phyloP scores from a whole-genome alignment of 2,329 filamentous ascomycete genomes.

The Pseudogymnoascus sp. region DNA sequence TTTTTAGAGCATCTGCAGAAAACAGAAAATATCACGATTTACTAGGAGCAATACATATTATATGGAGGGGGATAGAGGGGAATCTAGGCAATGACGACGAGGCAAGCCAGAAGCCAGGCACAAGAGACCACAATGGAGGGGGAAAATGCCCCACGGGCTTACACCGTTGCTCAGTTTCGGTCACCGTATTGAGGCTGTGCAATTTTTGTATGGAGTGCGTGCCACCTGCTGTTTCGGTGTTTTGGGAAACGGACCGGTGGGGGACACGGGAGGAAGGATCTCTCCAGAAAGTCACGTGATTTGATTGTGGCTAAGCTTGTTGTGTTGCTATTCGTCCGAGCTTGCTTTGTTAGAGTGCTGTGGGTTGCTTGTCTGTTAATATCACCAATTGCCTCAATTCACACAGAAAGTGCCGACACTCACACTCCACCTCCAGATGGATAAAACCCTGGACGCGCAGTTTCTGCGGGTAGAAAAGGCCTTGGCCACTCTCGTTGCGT shows the following conservation, averaged over 20 bases:
- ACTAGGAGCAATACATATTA: not conserved
- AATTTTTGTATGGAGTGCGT: not conserved
- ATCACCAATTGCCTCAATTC: not conserved
- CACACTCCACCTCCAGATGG: slow-evolving; percentile 38
- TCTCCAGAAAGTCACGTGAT: not conserved
- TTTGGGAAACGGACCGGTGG: too few species aligned
- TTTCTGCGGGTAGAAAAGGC: slow-evolving; percentile 61
- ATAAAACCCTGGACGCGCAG: slow-evolving; percentile 50
- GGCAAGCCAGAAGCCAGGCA: slow-evolving; percentile 5
- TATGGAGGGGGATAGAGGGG: not conserved
- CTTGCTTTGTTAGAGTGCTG: not conserved
- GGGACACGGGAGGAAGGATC: not conserved
- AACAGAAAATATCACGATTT: not conserved
- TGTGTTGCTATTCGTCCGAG: not conserved
- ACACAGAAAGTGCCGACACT: not conserved
- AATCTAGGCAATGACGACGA: not conserved
- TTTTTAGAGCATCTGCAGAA: not conserved
- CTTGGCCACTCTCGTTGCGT: slow-evolving; percentile 64
- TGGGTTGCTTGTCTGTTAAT: not conserved
- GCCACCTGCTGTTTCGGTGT: not conserved
- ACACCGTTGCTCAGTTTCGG: slow-evolving; percentile 3
- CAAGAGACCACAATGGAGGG: slow-evolving; percentile 2
- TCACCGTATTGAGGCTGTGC: slow-evolving; percentile 13
- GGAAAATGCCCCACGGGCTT: slow-evolving; percentile 4
- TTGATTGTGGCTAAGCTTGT: not conserved